Evolutionary conservation across 1,284 basidiomycete genomes (phyloP).

Genomic region (Earliella scabrosa): DNA sequence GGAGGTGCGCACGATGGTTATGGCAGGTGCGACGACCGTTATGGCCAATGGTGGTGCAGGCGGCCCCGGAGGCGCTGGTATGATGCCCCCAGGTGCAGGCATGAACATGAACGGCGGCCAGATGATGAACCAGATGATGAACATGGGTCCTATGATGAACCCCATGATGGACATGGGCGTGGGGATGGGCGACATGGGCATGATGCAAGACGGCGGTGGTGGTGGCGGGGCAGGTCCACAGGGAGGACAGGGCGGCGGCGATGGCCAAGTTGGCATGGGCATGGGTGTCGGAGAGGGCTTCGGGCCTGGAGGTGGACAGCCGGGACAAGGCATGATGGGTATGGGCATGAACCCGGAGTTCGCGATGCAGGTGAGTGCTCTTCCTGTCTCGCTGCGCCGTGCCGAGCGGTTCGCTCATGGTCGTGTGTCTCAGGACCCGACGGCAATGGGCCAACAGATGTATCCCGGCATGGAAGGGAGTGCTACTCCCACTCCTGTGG

Average conservation of each 20-base stretch:
- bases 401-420: constrained; percentile 25
- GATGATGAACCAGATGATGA: constrained; percentile 54
- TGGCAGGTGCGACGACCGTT: constrained; percentile 75
- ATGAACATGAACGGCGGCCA: constrained; percentile 41
- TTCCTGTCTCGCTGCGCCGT: too few relatives aligned
- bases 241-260: constrained; percentile 23
- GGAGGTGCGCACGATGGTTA: constrained; percentile 82
- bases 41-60: constrained; percentile 63
- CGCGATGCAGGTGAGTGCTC: constrained; percentile 57
- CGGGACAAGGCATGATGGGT: constrained; percentile 41
- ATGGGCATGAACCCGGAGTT: constrained; percentile 41
- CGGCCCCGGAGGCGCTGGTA: constrained; percentile 42
- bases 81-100: constrained; percentile 53
- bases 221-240: constrained; percentile 28
- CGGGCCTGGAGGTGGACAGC: constrained; percentile 23
- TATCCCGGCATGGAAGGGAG: constrained; percentile 55
- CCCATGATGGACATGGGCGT: constrained; percentile 53
- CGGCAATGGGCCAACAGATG: constrained; percentile 56
- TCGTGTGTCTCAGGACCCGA: constrained; percentile 34
- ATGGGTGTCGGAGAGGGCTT: constrained; percentile 41
- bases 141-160: constrained; percentile 43
- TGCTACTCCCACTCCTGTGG: constrained; percentile 38
- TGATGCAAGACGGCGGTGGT: constrained; percentile 29
- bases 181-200: constrained; percentile 46
- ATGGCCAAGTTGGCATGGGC: constrained; percentile 52